Conservation (phyloP, 2,329 filamentous ascomycete species). For the Xylaria sp. region DNA sequence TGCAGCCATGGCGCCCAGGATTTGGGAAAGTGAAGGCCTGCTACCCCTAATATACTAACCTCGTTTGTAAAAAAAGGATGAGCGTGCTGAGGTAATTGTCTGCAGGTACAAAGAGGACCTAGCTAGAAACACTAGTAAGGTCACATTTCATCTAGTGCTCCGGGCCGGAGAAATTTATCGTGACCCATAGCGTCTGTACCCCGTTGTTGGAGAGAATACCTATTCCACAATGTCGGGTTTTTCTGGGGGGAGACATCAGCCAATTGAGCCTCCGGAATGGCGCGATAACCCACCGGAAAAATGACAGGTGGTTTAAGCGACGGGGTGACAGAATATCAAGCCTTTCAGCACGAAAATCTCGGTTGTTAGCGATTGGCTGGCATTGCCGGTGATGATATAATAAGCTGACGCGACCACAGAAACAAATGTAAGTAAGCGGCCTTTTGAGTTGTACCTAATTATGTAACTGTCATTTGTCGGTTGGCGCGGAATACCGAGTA, state of each 20-base stretch:
- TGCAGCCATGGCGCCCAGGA: not conserved
- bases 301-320: not conserved
- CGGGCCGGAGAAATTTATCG: slow-evolving; percentile 9
- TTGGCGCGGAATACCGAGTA: not conserved
- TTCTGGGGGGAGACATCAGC: slow-evolving; percentile 7
- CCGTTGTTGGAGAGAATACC: slow-evolving; percentile 3
- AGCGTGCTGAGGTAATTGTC: not conserved
- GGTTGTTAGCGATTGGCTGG: not conserved
- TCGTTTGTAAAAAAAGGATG: not conserved
- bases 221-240: slow-evolving; percentile 20
- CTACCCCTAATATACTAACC: not conserved
- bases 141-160: not conserved
- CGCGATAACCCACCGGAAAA: slow-evolving; percentile 15
- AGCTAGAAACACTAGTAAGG: slow-evolving; percentile 3
- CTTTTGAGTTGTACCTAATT: not conserved
- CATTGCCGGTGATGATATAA: not conserved
- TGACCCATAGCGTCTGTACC: slow-evolving; percentile 1
- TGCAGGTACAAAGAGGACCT: slow-evolving; percentile 4
- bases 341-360: not conserved
- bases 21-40: not conserved
- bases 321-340: not conserved
- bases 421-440: not conserved
- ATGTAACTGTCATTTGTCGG: not conserved
- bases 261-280: slow-evolving; percentile 8
- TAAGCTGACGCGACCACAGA: not conserved